Evolutionary conservation across 805 yeast species (phyloP).

Genomic region (Candida saitoana): DNA sequence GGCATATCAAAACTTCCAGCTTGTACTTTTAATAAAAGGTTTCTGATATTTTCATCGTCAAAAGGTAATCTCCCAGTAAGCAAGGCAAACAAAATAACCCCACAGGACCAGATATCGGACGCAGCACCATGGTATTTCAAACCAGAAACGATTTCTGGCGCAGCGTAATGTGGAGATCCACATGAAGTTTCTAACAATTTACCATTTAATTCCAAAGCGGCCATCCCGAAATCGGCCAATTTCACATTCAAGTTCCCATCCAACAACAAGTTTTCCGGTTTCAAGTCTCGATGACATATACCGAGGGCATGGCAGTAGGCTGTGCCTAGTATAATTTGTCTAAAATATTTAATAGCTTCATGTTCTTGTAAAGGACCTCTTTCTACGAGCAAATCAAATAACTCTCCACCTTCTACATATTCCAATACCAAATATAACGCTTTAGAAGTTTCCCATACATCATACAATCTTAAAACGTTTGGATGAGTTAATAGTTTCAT

Average conservation of each 20-base stretch:
- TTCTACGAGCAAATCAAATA: conserved; percentile 69
- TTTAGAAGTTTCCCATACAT: conserved; percentile 96
- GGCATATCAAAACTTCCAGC: conserved; percentile 76
- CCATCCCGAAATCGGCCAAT: conserved; percentile 88
- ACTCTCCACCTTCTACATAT: conserved; percentile 85
- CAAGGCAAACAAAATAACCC: conserved; percentile 74
- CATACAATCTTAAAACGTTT: conserved; percentile 87
- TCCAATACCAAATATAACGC: conserved; percentile 77
- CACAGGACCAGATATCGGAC: conserved; percentile 87
- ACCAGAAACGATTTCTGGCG: conserved; percentile 82
- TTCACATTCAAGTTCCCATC: conserved; percentile 67
- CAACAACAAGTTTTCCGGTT: conserved; percentile 72
- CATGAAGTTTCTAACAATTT: conserved; percentile 73
- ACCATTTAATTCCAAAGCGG: conserved; percentile 72
- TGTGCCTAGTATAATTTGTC: conserved; percentile 74
- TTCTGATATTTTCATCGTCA: conserved; percentile 76
- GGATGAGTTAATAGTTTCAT: conserved; percentile 95
- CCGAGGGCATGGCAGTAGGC: conserved; percentile 79
- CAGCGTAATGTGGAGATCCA: conserved; percentile 87
- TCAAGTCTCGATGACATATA: conserved; percentile 76
- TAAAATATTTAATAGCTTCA: conserved; percentile 74
- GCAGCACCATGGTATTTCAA: conserved; percentile 78
- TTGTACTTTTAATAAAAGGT: conserved; percentile 68
- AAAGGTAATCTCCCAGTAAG: conserved; percentile 80
- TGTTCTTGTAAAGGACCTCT: conserved; percentile 66